A percentile compares a stretch with the other conserved stretches of the same genome.
Conservation (phyloP, 257 asterid species). For the Vinca minor region DNA sequence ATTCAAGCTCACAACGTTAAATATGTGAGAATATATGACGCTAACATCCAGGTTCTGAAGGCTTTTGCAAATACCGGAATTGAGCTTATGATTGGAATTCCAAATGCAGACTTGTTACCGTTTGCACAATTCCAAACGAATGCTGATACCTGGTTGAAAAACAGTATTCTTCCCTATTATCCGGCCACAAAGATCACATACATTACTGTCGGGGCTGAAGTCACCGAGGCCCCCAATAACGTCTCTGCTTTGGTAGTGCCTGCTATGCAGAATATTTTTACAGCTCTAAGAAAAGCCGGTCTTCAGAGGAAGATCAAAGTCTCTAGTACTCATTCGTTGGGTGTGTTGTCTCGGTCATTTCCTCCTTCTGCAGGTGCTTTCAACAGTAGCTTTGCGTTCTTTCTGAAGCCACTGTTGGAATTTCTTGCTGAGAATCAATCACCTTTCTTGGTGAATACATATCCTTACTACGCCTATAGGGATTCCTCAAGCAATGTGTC, state of each 20-base stretch:
- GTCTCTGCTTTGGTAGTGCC: constrained; percentile 62
- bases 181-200: constrained; percentile 71
- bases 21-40: constrained; percentile 68
- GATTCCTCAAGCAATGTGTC: constrained; percentile 80
- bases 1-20: constrained; percentile 69
- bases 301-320: constrained; percentile 68
- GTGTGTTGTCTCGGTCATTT: constrained; percentile 75
- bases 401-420: constrained; percentile 67
- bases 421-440: constrained; percentile 80
- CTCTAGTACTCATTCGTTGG: constrained; percentile 83
- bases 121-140: constrained; percentile 90
- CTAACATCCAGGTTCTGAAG: constrained; percentile 86
- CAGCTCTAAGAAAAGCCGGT: constrained; percentile 62
- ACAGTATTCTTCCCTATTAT: constrained; percentile 81
- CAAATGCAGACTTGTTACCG: constrained; percentile 75
- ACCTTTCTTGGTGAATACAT: constrained; percentile 82
- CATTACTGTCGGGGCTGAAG: constrained; percentile 92
- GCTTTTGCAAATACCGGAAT: constrained; percentile 86
- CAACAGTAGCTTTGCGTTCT: constrained; percentile 59
- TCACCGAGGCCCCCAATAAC: constrained; percentile 71
- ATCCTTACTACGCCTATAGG: constrained; percentile 87
- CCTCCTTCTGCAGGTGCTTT: constrained; percentile 99
- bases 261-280: constrained; percentile 62
- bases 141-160: constrained; percentile 85
- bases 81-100: constrained; percentile 78